A percentile compares a stretch with the other conserved stretches of the same genome.
Evolutionary conservation across 2,329 filamentous ascomycete species (phyloP).

Genomic region (Calonectria multiphialidica): DNA sequence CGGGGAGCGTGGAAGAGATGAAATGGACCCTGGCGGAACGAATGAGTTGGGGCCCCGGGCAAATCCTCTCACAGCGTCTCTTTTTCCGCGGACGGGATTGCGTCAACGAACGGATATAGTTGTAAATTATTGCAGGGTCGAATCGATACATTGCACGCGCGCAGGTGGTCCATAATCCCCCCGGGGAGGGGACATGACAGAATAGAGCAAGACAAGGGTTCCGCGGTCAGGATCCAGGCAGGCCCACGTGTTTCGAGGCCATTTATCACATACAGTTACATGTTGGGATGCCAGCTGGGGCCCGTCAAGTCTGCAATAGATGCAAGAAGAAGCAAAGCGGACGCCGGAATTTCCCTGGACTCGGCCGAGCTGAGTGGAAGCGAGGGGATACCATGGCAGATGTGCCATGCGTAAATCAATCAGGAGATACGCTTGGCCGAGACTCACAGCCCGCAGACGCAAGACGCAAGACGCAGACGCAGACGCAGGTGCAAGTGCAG

Average conservation of each 20-base stretch:
- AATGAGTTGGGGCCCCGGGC: not conserved
- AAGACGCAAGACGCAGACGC: slow-evolving; percentile 9
- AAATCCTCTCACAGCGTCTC: not conserved
- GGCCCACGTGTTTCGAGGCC: slow-evolving; percentile 15
- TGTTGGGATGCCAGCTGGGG: not conserved
- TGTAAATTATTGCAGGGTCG: not conserved
- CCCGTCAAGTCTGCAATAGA: not conserved
- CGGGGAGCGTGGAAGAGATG: not conserved
- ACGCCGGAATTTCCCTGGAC: not conserved
- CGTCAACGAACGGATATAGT: slow-evolving; percentile 19
- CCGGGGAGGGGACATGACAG: not conserved
- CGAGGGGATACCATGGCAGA: slow-evolving; percentile 1
- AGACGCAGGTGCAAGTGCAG: not conserved
- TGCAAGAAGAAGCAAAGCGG: not conserved
- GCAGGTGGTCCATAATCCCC: not conserved
- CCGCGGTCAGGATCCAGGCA: not conserved
- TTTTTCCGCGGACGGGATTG: slow-evolving; percentile 8
- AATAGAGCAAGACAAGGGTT: not conserved
- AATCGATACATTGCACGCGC: slow-evolving; percentile 6
- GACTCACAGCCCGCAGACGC: not conserved
- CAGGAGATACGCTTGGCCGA: slow-evolving; percentile 2
- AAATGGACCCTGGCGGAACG: not conserved
- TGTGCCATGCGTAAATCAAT: not conserved
- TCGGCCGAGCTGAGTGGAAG: slow-evolving; percentile 8
- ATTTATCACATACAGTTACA: slow-evolving; percentile 13